Conservation (phyloP, 306 rosid species). For the Alnus glutinosa region DNA sequence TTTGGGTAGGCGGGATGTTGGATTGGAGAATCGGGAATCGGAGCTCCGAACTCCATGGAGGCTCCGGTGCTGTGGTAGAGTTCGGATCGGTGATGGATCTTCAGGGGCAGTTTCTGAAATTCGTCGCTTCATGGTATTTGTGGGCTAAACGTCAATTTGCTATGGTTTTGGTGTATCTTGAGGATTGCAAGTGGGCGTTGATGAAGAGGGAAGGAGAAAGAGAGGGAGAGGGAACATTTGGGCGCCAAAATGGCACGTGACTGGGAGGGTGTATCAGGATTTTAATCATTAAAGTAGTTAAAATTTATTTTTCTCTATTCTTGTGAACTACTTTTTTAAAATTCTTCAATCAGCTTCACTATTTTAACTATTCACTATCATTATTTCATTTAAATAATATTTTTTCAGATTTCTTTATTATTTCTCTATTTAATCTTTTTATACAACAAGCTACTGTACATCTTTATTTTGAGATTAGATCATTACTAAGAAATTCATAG, state of each 20-base stretch:
- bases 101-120: slow-evolving; percentile 16
- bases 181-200: not conserved
- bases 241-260: slow-evolving; percentile 46
- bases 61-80: slow-evolving; percentile 5
- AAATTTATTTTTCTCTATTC: too few species aligned
- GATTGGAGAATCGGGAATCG: slow-evolving; percentile 8
- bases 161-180: not conserved
- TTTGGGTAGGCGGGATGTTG: slow-evolving; percentile 17
- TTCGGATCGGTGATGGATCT: slow-evolving; percentile 19
- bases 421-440: too few species aligned
- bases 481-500: too few species aligned
- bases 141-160: not conserved
- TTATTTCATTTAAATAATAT: too few species aligned
- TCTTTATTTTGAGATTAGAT: too few species aligned
- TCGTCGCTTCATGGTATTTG: slow-evolving; percentile 42
- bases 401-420: too few species aligned
- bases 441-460: too few species aligned
- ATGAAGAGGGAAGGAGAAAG: not conserved
- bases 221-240: not conserved
- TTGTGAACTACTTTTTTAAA: too few species aligned
- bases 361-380: too few species aligned
- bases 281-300: too few species aligned
- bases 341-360: too few species aligned
- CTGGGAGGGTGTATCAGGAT: not conserved
- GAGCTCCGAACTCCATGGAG: slow-evolving; percentile 23